These are phyloP conservation scores for Lithohypha guttulata DNA, from an alignment of 2,329 filamentous ascomycete genomes.

Conservation along the genomic window DNA sequence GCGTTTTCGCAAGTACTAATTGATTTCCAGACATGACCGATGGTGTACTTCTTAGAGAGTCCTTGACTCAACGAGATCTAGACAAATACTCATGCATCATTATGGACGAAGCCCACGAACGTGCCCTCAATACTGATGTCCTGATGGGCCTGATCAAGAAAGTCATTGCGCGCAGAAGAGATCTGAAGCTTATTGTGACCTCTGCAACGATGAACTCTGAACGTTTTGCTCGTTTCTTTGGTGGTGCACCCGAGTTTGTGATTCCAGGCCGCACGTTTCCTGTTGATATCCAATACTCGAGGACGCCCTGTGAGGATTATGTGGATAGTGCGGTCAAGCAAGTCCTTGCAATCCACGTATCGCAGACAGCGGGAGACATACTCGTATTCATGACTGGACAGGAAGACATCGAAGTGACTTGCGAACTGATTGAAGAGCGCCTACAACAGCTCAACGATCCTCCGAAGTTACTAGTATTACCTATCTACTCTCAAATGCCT, in stretches of 20 bases:
- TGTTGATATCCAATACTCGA: conserved; percentile 90
- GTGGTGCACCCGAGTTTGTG: conserved; percentile 88
- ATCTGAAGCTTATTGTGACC: conserved; percentile 93
- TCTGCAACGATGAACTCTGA: conserved; percentile 98
- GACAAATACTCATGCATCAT: conserved; percentile 97
- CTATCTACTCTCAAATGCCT: conserved; percentile 99
- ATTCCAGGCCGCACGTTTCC: conserved; percentile 95
- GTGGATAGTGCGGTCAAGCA: conserved; percentile 96
- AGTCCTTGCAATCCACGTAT: conserved; percentile 89
- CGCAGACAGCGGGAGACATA: conserved; percentile 85
- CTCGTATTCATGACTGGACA: conserved; percentile 99
- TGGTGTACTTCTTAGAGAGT: conserved; percentile 85
- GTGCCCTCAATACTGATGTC: conserved; percentile 92
- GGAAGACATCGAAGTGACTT: conserved; percentile 95
- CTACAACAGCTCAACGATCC: conserved; percentile 85
- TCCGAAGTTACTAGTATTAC: conserved; percentile 84
- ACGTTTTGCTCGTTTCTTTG: conserved; percentile 90
- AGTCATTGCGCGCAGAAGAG: conserved; percentile 75
- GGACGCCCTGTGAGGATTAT: conserved; percentile 93
- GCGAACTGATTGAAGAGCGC: conserved; percentile 80
- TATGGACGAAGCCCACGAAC: conserved; percentile 98
- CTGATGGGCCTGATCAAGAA: conserved; percentile 98
- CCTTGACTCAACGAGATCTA: conserved; percentile 79
- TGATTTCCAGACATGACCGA: conserved; percentile 83
- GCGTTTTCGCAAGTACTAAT: too few species aligned